phyloP scores from a whole-genome alignment of 805 yeast species.

The Zygotorulaspora florentina region DNA sequence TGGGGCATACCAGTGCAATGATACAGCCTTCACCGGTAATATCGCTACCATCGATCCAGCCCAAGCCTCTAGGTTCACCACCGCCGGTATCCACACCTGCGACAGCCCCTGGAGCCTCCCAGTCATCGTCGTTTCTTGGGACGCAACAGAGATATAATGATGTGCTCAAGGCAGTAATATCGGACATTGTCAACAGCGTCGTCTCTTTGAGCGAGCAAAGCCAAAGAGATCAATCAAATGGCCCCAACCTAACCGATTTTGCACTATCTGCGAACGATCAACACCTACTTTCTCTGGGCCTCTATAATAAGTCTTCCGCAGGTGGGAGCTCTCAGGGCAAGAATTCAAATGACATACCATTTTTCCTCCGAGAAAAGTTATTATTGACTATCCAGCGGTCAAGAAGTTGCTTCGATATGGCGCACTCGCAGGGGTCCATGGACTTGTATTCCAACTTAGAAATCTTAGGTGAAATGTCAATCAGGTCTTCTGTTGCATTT shows the following conservation, averaged over 20 bases:
- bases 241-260: conserved; percentile 27
- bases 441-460: conserved; percentile 44
- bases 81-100: not conserved
- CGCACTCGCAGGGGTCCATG: conserved; percentile 21
- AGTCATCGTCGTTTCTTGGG: conserved; percentile 3
- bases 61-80: not conserved
- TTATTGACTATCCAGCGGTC: conserved; percentile 54
- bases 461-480: conserved; percentile 53
- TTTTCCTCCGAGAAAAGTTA: conserved; percentile 36
- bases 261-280: conserved; percentile 29
- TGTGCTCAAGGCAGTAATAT: conserved; percentile 23
- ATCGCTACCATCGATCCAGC: conserved; percentile 6
- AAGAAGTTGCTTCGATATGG: conserved; percentile 53
- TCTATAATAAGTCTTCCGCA: conserved; percentile 8
- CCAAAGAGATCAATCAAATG: conserved; percentile 14
- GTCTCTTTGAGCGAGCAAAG: conserved; percentile 25
- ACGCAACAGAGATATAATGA: conserved; percentile 26
- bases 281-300: conserved; percentile 23
- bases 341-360: conserved; percentile 14
- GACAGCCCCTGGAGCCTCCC: conserved; percentile 2
- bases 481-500: conserved; percentile 52
- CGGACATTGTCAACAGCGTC: conserved; percentile 23
- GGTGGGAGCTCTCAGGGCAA: conserved; percentile 4
- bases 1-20: not conserved
- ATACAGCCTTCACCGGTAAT: conserved; percentile 1